phyloP scores from a whole-genome alignment of 371 early-diverging fungal species.

The Apophysomyces trapeziformis region DNA sequence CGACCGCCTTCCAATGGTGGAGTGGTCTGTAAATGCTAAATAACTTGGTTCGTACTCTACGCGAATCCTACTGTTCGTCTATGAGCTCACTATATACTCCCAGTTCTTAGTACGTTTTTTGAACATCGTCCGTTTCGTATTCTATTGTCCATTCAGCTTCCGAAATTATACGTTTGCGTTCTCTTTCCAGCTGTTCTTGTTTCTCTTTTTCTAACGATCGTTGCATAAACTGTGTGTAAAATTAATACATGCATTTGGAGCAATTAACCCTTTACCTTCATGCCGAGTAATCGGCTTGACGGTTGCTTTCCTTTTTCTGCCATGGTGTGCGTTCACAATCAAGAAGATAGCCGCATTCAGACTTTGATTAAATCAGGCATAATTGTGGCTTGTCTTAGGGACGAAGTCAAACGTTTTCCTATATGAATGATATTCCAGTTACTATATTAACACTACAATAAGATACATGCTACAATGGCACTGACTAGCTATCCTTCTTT shows the following conservation, averaged over 20 bases:
- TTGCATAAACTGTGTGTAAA: conserved; percentile 57
- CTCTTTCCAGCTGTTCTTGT: conserved; percentile 42
- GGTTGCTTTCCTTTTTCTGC: conserved; percentile 15
- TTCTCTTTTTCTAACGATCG: conserved; percentile 52
- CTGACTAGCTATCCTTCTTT: too few relatives aligned
- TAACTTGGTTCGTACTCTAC: conserved; percentile 60
- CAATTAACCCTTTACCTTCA: conserved; percentile 10
- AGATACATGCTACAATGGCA: too few relatives aligned
- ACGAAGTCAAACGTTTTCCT: too few relatives aligned
- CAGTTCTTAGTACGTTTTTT: conserved; percentile 49
- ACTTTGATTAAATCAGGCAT: background rate
- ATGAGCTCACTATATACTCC: background rate
- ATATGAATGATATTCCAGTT: too few relatives aligned
- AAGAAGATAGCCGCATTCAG: background rate
- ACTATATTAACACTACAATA: too few relatives aligned
- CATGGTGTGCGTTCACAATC: background rate
- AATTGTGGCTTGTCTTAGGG: background rate
- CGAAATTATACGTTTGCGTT: conserved; percentile 56
- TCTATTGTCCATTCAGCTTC: conserved; percentile 64
- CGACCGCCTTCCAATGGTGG: conserved; percentile 50
- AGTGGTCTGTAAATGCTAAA: conserved; percentile 41
- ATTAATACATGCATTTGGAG: background rate
- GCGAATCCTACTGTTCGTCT: conserved; percentile 46
- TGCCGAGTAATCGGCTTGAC: conserved; percentile 20
- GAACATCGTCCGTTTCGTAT: conserved; percentile 39